Percentiles rank a stretch among this genome's conserved stretches.
Conservation (phyloP, 148 eudicot species). For the Camellia lanceoleosa region DNA sequence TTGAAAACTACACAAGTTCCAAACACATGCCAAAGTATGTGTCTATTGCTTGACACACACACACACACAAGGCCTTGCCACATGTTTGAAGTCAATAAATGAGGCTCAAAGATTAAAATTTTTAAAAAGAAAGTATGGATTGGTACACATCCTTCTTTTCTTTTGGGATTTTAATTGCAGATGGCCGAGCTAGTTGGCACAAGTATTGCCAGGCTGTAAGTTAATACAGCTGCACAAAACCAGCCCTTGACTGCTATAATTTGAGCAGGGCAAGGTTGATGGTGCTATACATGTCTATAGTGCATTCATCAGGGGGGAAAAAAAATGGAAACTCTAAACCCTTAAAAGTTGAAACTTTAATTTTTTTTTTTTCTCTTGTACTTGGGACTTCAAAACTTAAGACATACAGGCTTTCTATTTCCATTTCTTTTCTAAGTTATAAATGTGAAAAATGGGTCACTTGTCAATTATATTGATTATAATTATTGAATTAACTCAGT, state of each 20-base stretch:
- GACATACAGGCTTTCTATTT: too few relatives aligned
- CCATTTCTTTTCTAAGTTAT: too few relatives aligned
- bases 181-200: slow-evolving; percentile 23
- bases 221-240: slow-evolving; percentile 11
- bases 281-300: slow-evolving; percentile 15
- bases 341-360: not conserved
- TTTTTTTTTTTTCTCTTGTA: too few relatives aligned
- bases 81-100: not conserved
- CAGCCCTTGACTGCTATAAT: slow-evolving; percentile 20
- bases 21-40: not conserved
- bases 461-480: too few relatives aligned
- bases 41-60: not conserved
- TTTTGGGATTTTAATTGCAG: slow-evolving; percentile 3
- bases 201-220: slow-evolving; percentile 21
- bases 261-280: slow-evolving; percentile 17
- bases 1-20: not conserved
- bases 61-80: not conserved
- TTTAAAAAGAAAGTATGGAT: not conserved
- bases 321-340: not conserved
- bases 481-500: too few relatives aligned
- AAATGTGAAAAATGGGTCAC: too few relatives aligned
- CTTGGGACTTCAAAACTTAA: too few relatives aligned
- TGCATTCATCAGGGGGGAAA: not conserved
- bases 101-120: not conserved
- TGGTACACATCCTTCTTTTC: not conserved